These are phyloP conservation scores for Dipodascus albidus DNA, from an alignment of 805 yeast species.

Conservation along the genomic window DNA sequence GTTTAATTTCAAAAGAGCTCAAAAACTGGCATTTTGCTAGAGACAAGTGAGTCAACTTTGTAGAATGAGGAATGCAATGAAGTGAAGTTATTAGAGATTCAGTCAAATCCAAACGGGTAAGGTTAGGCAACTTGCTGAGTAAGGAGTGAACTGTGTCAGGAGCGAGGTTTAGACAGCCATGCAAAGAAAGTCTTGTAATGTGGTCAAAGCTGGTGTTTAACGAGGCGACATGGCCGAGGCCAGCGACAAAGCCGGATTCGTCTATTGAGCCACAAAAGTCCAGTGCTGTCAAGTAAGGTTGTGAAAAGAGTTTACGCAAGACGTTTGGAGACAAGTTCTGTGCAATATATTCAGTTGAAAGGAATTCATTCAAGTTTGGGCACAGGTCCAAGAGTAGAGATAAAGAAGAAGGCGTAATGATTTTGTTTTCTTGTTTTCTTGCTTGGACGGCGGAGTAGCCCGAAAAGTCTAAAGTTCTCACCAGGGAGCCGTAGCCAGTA, in stretches of 20 bases:
- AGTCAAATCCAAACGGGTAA: constrained; percentile 64
- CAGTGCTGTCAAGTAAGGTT: constrained; percentile 49
- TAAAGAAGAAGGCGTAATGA: constrained; percentile 84
- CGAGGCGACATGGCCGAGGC: constrained; percentile 3
- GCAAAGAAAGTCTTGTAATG: constrained; percentile 52
- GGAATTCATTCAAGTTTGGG: constrained; percentile 63
- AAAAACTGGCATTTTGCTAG: constrained; percentile 53
- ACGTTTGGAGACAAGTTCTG: constrained; percentile 61
- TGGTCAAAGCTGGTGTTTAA: constrained; percentile 5
- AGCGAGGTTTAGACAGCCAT: constrained; percentile 76
- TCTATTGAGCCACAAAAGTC: constrained; percentile 89
- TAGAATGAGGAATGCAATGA: constrained; percentile 40
- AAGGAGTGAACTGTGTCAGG: constrained; percentile 42
- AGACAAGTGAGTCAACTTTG: constrained; percentile 64
- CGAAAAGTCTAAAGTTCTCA: constrained; percentile 72
- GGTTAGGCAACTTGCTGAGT: constrained; percentile 42
- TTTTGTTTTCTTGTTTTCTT: constrained; percentile 75
- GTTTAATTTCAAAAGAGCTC: constrained; percentile 59
- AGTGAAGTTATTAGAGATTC: constrained; percentile 68
- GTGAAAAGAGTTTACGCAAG: constrained; percentile 42
- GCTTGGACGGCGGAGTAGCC: constrained; percentile 82
- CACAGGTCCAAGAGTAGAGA: constrained; percentile 48
- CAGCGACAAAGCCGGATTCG: constrained; percentile 13
- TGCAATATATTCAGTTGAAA: constrained; percentile 78
- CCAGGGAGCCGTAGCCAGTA: constrained; percentile 37